Conservation (phyloP, 148 eudicot species). For the Vaccinium darrowii region DNA sequence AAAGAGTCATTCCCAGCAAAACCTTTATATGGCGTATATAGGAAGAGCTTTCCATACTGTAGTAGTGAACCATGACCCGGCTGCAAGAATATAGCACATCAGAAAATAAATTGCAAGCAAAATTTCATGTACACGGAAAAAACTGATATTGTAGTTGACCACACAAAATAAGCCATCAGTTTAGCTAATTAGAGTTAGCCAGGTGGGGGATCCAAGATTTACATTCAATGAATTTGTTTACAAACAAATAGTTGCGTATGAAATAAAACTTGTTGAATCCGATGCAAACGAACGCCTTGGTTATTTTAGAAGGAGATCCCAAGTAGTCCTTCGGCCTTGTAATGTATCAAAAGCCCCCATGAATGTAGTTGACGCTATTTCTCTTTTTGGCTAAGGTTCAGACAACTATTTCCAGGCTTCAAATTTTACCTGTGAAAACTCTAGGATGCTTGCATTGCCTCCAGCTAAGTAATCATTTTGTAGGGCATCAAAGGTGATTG, state of each 20-base stretch:
- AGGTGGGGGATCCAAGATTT: conserved; percentile 9
- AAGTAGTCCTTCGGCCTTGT: not conserved
- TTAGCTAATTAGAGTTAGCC: not conserved
- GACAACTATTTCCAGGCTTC: not conserved
- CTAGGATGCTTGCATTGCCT: conserved; percentile 45
- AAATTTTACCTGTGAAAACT: conserved; percentile 54
- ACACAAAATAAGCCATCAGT: not conserved
- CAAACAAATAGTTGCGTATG: not conserved
- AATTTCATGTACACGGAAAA: not conserved
- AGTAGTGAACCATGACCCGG: conserved; percentile 78
- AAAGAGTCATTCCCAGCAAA: conserved; percentile 81
- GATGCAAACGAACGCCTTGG: not conserved
- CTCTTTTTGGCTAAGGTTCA: not conserved
- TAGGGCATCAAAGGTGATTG: conserved; percentile 61
- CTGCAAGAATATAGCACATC: conserved; percentile 41
- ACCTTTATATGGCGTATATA: conserved; percentile 88
- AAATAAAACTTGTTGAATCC: not conserved
- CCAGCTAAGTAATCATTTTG: conserved; percentile 75
- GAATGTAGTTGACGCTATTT: not conserved
- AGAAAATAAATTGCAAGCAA: not conserved
- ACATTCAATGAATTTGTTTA: not conserved
- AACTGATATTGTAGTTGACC: not conserved
- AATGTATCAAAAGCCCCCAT: not conserved
- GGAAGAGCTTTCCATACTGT: conserved; percentile 51
- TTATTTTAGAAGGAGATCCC: not conserved